phyloP scores from a whole-genome alignment of 495 filamentous ascomycete genomes.

The Parathielavia hyrcaniae region DNA sequence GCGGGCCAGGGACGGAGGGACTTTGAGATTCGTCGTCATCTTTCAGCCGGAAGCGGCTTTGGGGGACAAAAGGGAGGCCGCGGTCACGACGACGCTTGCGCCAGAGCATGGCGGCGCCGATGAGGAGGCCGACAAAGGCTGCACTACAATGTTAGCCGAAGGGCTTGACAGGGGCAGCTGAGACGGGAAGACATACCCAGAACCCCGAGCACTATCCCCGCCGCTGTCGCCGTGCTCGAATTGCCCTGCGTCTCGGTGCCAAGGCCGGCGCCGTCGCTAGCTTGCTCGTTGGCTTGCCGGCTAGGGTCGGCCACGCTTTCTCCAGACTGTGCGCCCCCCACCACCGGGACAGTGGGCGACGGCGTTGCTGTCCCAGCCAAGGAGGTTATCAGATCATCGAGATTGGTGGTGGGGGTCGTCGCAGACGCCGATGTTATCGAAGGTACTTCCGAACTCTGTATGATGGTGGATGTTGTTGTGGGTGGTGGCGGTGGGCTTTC shows the following conservation, averaged over 20 bases:
- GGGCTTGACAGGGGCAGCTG: neutral
- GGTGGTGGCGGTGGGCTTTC: neutral
- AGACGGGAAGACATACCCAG: conserved; percentile 14
- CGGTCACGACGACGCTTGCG: conserved; percentile 17
- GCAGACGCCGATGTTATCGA: too few species aligned
- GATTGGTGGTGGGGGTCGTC: neutral
- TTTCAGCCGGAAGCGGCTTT: conserved; percentile 3
- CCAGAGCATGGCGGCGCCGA: conserved; percentile 17
- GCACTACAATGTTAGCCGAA: conserved; percentile 1
- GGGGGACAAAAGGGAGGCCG: conserved; percentile 17
- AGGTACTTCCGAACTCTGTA: too few species aligned
- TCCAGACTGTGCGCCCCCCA: neutral
- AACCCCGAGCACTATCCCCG: conserved; percentile 22
- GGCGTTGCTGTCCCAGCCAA: neutral
- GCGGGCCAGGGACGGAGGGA: neutral
- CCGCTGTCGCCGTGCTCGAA: conserved; percentile 9
- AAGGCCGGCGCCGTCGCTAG: neutral
- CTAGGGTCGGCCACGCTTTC: neutral
- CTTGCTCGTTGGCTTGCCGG: neutral
- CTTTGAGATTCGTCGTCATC: neutral
- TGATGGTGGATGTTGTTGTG: neutral
- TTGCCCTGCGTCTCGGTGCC: neutral
- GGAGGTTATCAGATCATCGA: neutral
- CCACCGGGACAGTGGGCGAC: conserved; percentile 3
- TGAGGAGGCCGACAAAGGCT: conserved; percentile 20